Percentiles rank a stretch among this genome's conserved stretches.
phyloP scores from a whole-genome alignment of 768 basidiomycete genomes.

The Cystofilobasidium bisporidii region DNA sequence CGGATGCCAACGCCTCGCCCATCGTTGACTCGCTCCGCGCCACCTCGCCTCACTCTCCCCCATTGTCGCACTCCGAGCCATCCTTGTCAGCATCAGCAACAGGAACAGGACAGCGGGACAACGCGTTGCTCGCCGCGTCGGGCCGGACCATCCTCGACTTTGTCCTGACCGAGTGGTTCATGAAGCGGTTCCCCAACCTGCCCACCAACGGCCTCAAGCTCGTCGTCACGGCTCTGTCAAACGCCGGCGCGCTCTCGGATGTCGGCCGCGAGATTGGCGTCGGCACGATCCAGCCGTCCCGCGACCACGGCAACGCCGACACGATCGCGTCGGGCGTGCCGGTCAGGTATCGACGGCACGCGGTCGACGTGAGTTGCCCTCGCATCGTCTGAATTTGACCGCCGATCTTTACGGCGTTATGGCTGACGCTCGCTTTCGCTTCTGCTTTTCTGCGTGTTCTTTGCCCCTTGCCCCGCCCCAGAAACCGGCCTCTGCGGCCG shows the following conservation, averaged over 20 bases:
- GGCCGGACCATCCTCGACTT: slow-evolving; percentile 11
- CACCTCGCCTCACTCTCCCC: background rate
- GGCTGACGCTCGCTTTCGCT: no score
- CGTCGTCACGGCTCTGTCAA: slow-evolving; percentile 14
- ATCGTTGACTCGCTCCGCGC: background rate
- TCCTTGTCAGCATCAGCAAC: no score
- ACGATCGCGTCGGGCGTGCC: background rate
- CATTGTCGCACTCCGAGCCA: no score
- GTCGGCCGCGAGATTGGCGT: slow-evolving; percentile 4
- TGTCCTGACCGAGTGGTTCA: slow-evolving; percentile 9
- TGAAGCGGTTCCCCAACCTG: slow-evolving; percentile 18
- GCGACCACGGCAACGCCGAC: background rate
- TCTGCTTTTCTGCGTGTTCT: no score
- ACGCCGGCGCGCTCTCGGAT: background rate
- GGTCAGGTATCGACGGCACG: background rate
- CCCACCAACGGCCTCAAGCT: slow-evolving; percentile 7
- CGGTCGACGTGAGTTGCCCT: background rate
- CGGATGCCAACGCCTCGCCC: background rate
- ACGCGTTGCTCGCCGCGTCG: slow-evolving; percentile 7
- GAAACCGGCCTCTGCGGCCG: background rate
- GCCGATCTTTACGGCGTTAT: no score
- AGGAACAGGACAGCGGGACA: slow-evolving; percentile 8
- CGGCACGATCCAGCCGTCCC: background rate
- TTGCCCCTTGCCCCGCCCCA: background rate
- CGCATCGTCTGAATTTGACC: no score